Evolutionary conservation across 306 rosid species (phyloP).

Genomic region (Lupinus albus): DNA sequence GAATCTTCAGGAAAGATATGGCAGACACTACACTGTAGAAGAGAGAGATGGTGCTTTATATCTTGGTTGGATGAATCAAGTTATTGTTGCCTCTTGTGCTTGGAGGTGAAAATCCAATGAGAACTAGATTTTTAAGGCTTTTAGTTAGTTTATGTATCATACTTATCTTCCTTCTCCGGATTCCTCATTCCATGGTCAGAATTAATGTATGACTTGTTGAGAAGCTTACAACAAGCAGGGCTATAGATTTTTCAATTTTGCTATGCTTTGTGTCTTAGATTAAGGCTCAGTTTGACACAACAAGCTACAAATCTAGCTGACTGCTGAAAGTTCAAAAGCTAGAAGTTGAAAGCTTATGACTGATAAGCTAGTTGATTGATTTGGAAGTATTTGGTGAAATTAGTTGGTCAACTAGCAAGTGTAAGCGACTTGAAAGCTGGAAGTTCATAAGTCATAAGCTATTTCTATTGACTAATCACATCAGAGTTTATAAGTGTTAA

Average conservation of each 20-base stretch:
- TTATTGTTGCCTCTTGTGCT: slow-evolving; percentile 70
- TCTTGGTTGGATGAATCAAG: slow-evolving; percentile 79
- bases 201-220: slow-evolving; percentile 18
- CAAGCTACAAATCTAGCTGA: no score
- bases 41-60: slow-evolving; percentile 73
- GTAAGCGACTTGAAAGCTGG: no score
- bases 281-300: no score
- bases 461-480: no score
- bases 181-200: slow-evolving; percentile 6
- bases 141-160: slow-evolving; percentile 28
- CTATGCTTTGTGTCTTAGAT: background rate
- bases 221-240: slow-evolving; percentile 11
- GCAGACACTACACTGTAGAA: slow-evolving; percentile 70
- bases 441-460: no score
- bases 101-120: slow-evolving; percentile 60
- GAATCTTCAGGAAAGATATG: slow-evolving; percentile 66
- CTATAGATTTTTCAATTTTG: slow-evolving; percentile 27
- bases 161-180: background rate
- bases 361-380: no score
- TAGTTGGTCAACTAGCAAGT: no score
- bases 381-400: no score
- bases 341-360: no score
- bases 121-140: slow-evolving; percentile 21
- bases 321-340: no score
- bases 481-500: no score